phyloP scores from a whole-genome alignment of 805 yeast species.

The Ogataea ramenticola region DNA sequence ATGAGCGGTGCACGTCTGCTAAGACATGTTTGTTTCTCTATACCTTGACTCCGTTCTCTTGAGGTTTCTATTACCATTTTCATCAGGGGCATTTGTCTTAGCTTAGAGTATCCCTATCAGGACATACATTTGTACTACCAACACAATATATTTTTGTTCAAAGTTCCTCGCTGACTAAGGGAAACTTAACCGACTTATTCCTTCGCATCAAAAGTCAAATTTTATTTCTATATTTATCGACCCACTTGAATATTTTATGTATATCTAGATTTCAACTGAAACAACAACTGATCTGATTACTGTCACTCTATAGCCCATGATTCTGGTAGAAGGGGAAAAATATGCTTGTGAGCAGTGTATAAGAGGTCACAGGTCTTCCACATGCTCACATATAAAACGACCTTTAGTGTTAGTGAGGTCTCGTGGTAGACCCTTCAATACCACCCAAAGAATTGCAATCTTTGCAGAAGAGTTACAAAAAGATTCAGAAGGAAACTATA shows the following conservation, averaged over 20 bases:
- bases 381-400: constrained; percentile 74
- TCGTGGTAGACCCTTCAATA: constrained; percentile 79
- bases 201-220: too few relatives aligned
- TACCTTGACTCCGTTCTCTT: too few relatives aligned
- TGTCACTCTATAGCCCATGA: constrained; percentile 38
- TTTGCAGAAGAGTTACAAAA: constrained; percentile 32
- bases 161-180: too few relatives aligned
- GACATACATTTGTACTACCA: too few relatives aligned
- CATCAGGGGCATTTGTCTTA: too few relatives aligned
- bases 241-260: neutral
- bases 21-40: too few relatives aligned
- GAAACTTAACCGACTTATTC: too few relatives aligned
- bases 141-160: too few relatives aligned
- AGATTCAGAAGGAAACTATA: neutral
- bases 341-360: constrained; percentile 85
- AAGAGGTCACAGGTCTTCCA: constrained; percentile 85
- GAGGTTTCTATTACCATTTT: too few relatives aligned
- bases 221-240: neutral
- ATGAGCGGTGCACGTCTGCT: neutral
- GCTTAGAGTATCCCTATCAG: too few relatives aligned
- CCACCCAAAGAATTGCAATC: constrained; percentile 53
- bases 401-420: constrained; percentile 80
- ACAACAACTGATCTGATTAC: neutral
- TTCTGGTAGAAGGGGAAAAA: constrained; percentile 69
- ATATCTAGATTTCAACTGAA: too few relatives aligned